Base-by-base conservation (phyloP, 305 asterid species). In the Caryopteris hybrid region DNA sequence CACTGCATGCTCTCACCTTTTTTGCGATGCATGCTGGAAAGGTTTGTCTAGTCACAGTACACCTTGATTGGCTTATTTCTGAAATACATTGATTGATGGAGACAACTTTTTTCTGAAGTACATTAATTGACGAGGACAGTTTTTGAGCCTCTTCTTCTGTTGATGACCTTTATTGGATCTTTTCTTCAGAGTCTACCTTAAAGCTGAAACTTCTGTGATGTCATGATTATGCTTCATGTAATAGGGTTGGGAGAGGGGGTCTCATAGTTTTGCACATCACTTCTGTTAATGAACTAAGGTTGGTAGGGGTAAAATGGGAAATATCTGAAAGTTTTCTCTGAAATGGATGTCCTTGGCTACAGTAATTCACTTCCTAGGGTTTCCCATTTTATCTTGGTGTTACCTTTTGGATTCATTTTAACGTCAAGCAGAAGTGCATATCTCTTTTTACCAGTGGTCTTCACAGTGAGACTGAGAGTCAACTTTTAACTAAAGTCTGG, bases 21-120 rank as follows among this genome's bases (percentile, higher is more conserved):
- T 79, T 74, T 92, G 98, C 74, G 78, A 61, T 59, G 69, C 85
- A 39, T 92, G 98, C 83, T 92, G 97, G 98, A 77, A 71, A 82
- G 95, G 97, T 88, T 75, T 69, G 83, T 65, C 41, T 74, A 62
- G 60, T 55, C 63, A 46, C 22, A 25, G 6, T 71, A 69, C 57
- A 50, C 45, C 52, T 72, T 56, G 57, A 61, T 34, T 38, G 54
- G 18, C 51, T 33, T 53, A 56, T 68, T 51, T 70, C 65, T 29
- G 13, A 61, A 68, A 46, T 38, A 51, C 63, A 36, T 68, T 36
- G 25, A 36, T 16, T 16, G 14, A 55, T 58, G 47, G 34, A 61
- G 33, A 6, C 0, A 9, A 33, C 5, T 3, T 6, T 36, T 68
- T 51, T 70, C 65, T 38, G 13, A 61, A 69, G 39, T 38, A 51